Conservation (phyloP, 257 asterid genomes). For the Asclepias syriaca region DNA sequence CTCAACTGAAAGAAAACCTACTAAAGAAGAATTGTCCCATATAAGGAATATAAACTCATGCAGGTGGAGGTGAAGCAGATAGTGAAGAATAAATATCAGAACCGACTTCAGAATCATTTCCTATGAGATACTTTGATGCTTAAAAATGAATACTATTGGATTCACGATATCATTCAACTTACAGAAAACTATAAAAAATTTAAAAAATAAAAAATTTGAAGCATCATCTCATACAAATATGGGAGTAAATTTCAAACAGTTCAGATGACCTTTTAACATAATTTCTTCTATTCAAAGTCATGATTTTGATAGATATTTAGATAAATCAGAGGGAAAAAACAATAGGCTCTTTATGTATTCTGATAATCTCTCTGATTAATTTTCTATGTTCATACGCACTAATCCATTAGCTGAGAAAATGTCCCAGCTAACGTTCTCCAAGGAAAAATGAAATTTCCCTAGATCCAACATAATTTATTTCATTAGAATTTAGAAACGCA, state of each 20-base stretch:
- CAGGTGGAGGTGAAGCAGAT: slow-evolving; percentile 68
- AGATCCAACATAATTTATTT: not conserved
- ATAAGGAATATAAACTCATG: slow-evolving; percentile 66
- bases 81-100: slow-evolving; percentile 73
- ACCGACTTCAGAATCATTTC: slow-evolving; percentile 84
- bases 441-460: not conserved
- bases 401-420: not conserved
- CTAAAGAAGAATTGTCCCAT: not conserved
- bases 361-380: not conserved
- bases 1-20: not conserved
- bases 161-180: slow-evolving; percentile 6
- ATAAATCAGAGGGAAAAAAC: not conserved
- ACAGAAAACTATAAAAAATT: not conserved
- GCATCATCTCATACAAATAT: not conserved
- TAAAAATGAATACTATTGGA: slow-evolving; percentile 28
- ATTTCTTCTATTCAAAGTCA: not conserved
- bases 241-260: not conserved
- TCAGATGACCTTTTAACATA: not conserved
- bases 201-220: not conserved
- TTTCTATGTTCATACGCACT: not conserved
- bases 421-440: not conserved
- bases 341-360: not conserved
- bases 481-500: not conserved
- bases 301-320: not conserved
- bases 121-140: slow-evolving; percentile 85